Evolutionary conservation across 495 filamentous ascomycete species (phyloP).

Genomic region (Massariosphaeria phaeospora): DNA sequence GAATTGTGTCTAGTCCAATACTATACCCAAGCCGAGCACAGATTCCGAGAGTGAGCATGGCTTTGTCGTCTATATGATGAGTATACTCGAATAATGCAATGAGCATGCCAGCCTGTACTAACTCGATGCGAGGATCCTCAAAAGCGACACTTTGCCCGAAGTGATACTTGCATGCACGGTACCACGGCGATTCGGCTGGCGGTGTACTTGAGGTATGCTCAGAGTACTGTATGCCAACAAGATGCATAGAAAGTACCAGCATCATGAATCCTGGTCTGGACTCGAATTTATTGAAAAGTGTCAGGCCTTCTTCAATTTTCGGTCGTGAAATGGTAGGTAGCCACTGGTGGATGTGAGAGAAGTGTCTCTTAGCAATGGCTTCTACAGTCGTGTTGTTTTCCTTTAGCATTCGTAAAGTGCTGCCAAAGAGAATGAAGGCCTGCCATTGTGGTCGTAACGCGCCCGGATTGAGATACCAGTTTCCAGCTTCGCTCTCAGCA

Average conservation of each 20-base stretch:
- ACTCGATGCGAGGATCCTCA: background rate
- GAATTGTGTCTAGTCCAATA: background rate
- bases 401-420: background rate
- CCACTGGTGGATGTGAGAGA: conserved; percentile 5
- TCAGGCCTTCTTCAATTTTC: background rate
- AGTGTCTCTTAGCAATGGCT: conserved; percentile 2
- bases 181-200: conserved; percentile 3
- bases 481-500: background rate
- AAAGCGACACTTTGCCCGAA: conserved; percentile 9
- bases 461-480: background rate
- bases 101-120: conserved; percentile 16
- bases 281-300: background rate
- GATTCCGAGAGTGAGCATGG: conserved; percentile 1
- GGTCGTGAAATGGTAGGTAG: conserved; percentile 3
- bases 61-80: conserved; percentile 7
- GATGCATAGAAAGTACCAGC: conserved; percentile 8
- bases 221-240: background rate
- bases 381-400: background rate
- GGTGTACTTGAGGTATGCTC: background rate
- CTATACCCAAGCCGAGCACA: background rate
- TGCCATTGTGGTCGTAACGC: background rate
- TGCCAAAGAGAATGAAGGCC: background rate
- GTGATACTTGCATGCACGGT: conserved; percentile 13
- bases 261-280: background rate
- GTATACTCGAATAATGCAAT: conserved; percentile 17